Evolutionary conservation across 495 filamentous ascomycete species (phyloP).

Genomic region (Penicillium goetzii): DNA sequence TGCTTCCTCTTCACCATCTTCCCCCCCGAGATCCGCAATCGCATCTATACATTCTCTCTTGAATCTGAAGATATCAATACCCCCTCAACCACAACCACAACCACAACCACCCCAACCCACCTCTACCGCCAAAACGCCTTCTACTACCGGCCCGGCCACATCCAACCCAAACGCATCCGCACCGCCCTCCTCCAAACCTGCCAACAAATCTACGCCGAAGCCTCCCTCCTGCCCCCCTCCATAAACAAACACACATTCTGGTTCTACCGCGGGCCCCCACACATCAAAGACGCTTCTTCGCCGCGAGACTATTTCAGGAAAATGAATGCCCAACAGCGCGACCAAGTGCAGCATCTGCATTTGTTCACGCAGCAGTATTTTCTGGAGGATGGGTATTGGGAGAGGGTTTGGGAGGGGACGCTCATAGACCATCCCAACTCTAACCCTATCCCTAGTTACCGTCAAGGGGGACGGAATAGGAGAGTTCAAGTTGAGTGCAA

Average conservation of each 20-base stretch:
- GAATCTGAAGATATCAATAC: not conserved
- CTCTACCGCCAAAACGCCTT: constrained; percentile 20
- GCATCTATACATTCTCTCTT: not conserved
- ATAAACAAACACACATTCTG: constrained; percentile 25
- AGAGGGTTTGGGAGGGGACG: not conserved
- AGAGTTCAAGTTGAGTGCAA: too few relatives aligned
- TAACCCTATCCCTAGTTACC: too few relatives aligned
- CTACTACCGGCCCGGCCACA: constrained; percentile 27
- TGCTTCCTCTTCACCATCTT: constrained; percentile 3
- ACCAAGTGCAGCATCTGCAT: not conserved
- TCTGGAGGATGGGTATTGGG: not conserved
- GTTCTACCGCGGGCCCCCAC: constrained; percentile 3
- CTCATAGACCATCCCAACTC: not conserved
- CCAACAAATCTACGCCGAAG: constrained; percentile 25
- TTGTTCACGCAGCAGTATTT: constrained; percentile 4
- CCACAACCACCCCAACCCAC: not conserved
- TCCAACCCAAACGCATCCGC: constrained; percentile 21
- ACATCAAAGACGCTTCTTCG: not conserved
- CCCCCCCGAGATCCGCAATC: not conserved
- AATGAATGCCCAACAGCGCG: not conserved
- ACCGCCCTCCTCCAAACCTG: constrained; percentile 27
- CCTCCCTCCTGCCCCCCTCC: constrained; percentile 23
- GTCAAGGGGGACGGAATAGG: too few relatives aligned
- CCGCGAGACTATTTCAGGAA: not conserved
- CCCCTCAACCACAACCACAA: not conserved